phyloP scores from a whole-genome alignment of 2,329 filamentous ascomycete species.

The Reticulascus tulasneorum region DNA sequence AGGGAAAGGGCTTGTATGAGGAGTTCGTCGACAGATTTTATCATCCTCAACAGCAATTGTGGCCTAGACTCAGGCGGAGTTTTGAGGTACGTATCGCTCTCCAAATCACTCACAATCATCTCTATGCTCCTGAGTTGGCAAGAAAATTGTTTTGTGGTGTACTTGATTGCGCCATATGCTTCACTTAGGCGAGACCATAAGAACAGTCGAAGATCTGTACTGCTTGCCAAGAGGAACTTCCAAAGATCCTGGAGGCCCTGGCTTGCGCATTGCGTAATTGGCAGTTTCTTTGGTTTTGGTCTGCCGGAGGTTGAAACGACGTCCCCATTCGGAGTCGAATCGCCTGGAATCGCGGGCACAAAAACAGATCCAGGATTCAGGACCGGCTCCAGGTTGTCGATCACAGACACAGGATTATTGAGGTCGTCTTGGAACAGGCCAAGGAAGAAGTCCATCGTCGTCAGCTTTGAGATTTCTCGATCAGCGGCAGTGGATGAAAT shows the following conservation, averaged over 20 bases:
- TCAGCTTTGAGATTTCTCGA: constrained; percentile 85
- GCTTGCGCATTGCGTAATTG: constrained; percentile 49
- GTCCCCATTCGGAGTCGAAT: constrained; percentile 10
- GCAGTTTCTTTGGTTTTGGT: constrained; percentile 19
- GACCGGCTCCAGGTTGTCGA: constrained; percentile 89
- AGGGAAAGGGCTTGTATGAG: constrained; percentile 67
- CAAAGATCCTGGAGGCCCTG: constrained; percentile 71
- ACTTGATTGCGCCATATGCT: constrained; percentile 81
- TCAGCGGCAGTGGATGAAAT: constrained; percentile 81
- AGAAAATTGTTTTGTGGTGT: constrained; percentile 81
- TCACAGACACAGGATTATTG: constrained; percentile 76
- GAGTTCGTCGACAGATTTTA: constrained; percentile 76
- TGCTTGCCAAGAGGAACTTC: constrained; percentile 78
- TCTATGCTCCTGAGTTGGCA: constrained; percentile 84
- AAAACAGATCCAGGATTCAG: constrained; percentile 66
- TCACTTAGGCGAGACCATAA: constrained; percentile 89
- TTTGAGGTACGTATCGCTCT: constrained; percentile 59
- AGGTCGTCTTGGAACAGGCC: constrained; percentile 82
- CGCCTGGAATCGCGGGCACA: constrained; percentile 20
- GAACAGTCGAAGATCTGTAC: constrained; percentile 77
- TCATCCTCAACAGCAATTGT: constrained; percentile 66
- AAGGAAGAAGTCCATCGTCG: constrained; percentile 94
- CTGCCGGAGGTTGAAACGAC: constrained; percentile 9
- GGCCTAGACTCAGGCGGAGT: constrained; percentile 62
- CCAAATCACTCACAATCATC: constrained; percentile 64